Evolutionary conservation across 169 alveolate species (phyloP).

Genomic region (Plasmodium yoelii): DNA sequence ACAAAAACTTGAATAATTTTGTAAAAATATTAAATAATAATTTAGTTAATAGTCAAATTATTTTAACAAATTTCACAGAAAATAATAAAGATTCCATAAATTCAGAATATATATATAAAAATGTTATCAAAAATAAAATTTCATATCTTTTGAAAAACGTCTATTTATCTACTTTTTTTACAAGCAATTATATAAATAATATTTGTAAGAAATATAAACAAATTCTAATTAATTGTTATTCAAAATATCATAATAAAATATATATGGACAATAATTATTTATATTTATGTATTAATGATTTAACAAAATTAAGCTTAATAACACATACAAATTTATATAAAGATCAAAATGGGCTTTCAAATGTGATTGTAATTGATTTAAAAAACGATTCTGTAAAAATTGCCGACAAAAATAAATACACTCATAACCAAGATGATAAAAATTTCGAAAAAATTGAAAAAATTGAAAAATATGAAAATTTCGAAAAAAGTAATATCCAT

Average conservation of each 20-base stretch:
- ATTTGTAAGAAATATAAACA: slow-evolving; percentile 41
- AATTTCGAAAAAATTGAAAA: background rate
- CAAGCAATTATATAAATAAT: slow-evolving; percentile 16
- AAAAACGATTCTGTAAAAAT: background rate
- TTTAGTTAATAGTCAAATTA: slow-evolving; percentile 33
- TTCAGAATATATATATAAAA: slow-evolving; percentile 20
- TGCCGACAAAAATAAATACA: background rate
- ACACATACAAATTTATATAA: slow-evolving; percentile 41
- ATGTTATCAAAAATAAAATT: slow-evolving; percentile 28
- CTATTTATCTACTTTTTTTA: slow-evolving; percentile 56
- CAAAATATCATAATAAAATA: slow-evolving; percentile 56
- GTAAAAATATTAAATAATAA: slow-evolving; percentile 12
- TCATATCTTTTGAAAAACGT: slow-evolving; percentile 24
- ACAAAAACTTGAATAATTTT: slow-evolving; percentile 11
- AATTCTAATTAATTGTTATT: slow-evolving; percentile 19
- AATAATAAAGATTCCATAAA: slow-evolving; percentile 28
- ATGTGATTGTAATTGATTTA: slow-evolving; percentile 24
- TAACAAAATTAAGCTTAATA: slow-evolving; percentile 45
- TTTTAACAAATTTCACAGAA: slow-evolving; percentile 69
- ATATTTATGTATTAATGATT: slow-evolving; percentile 43
- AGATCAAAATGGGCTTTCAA: slow-evolving; percentile 14
- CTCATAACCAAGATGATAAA: background rate
- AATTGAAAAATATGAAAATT: no score
- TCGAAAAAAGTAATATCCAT: background rate
- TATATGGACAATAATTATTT: slow-evolving; percentile 22